Base-by-base conservation (phyloP, 2,329 filamentous ascomycete genomes). In the Biscogniauxia marginata region DNA sequence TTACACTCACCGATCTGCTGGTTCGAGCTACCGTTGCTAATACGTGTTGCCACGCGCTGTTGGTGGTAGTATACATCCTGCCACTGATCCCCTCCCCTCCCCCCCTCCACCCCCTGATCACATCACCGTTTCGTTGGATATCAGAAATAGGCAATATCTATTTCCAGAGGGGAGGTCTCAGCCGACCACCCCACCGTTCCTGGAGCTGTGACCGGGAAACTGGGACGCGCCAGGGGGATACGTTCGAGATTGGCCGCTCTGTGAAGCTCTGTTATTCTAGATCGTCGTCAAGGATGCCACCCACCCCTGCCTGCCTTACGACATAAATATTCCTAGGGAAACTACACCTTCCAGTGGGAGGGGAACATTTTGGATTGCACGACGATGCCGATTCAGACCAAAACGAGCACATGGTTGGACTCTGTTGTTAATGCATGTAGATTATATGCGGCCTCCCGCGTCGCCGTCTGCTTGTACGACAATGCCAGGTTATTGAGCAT, bases 161-260 rank as follows among this genome's bases (percentile, higher is more conserved):
- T 16, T n/a, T 39, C 6, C 13, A 5, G 20, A 13, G 20, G 21
- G 46, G n/a, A 47, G 30, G 30, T 39, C 30, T 39, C 30, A 16
- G 30, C 23, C 46, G 22, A 49, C 46, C 18, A 49, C 46, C 18
- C 23, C n/a, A 51, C 46, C 21, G 43, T 18, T 51, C 22, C 25
- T 30, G 21, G 16, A 11, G 21, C 16, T 24, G 52, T 50, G 23
- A 45, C 44, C 39, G 48, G 47, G 53, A 7, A 39, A 52, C 48
- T 54, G 46, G 46, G 55, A 51, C 46, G 45, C 49, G 43, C 30
- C 30, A 39, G 30, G 30, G 30, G n/a, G n/a, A 34, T 44, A n/a
- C n/a, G 16, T 62, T 65, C 61, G 59, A 65, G 61, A 65, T 65
- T 65, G 59, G 55, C 9, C 46, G 43, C 39, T 56, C 49, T 50